phyloP scores from a whole-genome alignment of 2,329 filamentous ascomycete genomes.

The Arachnopeziza araneosa region DNA sequence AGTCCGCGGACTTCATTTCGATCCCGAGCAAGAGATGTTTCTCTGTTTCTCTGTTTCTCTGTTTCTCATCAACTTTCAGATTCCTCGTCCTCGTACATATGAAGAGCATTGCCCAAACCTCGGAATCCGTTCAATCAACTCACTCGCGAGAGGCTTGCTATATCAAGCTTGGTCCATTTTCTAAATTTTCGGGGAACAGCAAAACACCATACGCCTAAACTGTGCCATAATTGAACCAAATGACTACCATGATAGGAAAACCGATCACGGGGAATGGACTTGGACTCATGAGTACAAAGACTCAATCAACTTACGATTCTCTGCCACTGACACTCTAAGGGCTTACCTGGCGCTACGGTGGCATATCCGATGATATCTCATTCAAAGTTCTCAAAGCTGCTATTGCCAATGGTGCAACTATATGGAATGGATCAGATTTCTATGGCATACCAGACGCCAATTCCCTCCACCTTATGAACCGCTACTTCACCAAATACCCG shows the following conservation, averaged over 20 bases:
- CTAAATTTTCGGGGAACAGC: no score
- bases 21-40: no score
- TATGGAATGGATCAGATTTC: constrained; percentile 60
- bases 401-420: constrained; percentile 37
- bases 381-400: constrained; percentile 52
- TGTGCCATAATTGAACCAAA: no score
- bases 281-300: constrained; percentile 39
- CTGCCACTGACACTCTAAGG: constrained; percentile 8
- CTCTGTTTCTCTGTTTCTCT: no score
- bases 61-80: no score
- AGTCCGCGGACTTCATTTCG: neutral
- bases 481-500: constrained; percentile 58
- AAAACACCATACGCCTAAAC: no score
- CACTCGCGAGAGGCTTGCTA: no score
- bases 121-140: no score
- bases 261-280: constrained; percentile 46
- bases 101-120: no score
- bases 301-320: neutral
- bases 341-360: constrained; percentile 20
- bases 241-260: constrained; percentile 32
- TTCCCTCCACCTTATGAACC: constrained; percentile 51
- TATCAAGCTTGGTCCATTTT: no score
- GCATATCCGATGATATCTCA: constrained; percentile 39
- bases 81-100: no score
- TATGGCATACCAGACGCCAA: constrained; percentile 56